These are phyloP conservation scores for Metschnikowia vanudenii DNA, from an alignment of 805 yeast genomes.

Conservation along the genomic window DNA sequence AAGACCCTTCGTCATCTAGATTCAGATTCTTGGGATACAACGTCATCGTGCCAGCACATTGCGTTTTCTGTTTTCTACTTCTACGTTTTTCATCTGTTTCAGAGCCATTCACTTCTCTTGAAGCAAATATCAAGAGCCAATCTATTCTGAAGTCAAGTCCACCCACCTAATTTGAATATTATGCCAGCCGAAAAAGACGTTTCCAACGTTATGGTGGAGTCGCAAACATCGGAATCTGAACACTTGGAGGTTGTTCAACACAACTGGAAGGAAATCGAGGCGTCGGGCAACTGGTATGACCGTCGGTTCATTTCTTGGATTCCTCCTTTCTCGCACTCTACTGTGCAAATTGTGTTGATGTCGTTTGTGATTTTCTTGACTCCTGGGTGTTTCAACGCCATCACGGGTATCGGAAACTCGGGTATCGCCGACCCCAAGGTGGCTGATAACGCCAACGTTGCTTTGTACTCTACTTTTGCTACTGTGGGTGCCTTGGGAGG, in stretches of 20 bases:
- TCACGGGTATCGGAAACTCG: conserved; percentile 50
- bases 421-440: conserved; percentile 38
- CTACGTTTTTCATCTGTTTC: neutral
- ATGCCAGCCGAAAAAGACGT: conserved; percentile 11
- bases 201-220: conserved; percentile 7
- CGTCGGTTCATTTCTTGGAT: conserved; percentile 23
- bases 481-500: conserved; percentile 59
- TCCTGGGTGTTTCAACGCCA: conserved; percentile 55
- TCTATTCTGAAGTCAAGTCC: no score
- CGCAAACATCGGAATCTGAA: conserved; percentile 7
- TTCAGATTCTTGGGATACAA: no score
- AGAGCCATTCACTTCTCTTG: no score
- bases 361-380: conserved; percentile 48
- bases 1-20: no score
- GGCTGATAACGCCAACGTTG: conserved; percentile 50
- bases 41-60: no score
- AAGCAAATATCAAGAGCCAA: no score
- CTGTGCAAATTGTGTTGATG: conserved; percentile 45
- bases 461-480: conserved; percentile 55
- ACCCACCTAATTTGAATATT: neutral
- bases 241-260: conserved; percentile 13
- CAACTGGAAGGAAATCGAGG: conserved; percentile 29
- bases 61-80: neutral
- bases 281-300: conserved; percentile 44
- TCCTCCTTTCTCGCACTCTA: conserved; percentile 39